Base-by-base conservation (phyloP, 768 basidiomycete species). In the Sistotremastrum suecicum region DNA sequence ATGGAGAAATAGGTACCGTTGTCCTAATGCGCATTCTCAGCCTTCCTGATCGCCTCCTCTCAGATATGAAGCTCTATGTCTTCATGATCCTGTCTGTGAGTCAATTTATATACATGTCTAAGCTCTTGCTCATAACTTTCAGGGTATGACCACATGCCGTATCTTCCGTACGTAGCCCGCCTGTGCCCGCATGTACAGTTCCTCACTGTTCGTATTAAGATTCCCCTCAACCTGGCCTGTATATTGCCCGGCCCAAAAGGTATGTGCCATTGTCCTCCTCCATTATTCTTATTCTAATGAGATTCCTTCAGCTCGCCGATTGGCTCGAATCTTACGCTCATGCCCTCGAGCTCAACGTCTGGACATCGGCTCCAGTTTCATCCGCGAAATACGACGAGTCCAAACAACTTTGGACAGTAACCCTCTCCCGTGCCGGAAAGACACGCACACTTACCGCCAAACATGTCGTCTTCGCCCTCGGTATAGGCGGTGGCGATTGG, bases 11-110 rank as follows among this genome's bases (percentile, higher is more conserved):
- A 65, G 83, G 35, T 84, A 85, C 56, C 2, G 20, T 20, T 20
- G 1, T 20, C 20, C 20, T 2, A 20, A 20, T 20, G 20, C 20
- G 20, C 2, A 20, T 20, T 20, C 20, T 20, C 20, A 20, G 1
- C 20, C 20, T 20, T 20, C 20, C 20, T 20, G 2, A 20, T 20
- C 20, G 2, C 2, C 20, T 20, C 20, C 20, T 20, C 1, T 20
- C 20, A 20, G 20, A 20, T 20, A 20, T 20, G 72, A 80, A 45
- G 70, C 77, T 7, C 60, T 83, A 36, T 79, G 76, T 42, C 59
- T 83, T 31, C 80, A 84, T 54, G 76, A 79, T 56, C 70, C 76
- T 28, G 74, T 80, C 48, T 80, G 78, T 78, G 53, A 65, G 77
- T 68, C 33, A 45, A 47, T n/a, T 41, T 39, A 28, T 20, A 45